These are phyloP conservation scores for Aspergillus bridgeri DNA, from an alignment of 495 filamentous ascomycete genomes.

Conservation along the genomic window DNA sequence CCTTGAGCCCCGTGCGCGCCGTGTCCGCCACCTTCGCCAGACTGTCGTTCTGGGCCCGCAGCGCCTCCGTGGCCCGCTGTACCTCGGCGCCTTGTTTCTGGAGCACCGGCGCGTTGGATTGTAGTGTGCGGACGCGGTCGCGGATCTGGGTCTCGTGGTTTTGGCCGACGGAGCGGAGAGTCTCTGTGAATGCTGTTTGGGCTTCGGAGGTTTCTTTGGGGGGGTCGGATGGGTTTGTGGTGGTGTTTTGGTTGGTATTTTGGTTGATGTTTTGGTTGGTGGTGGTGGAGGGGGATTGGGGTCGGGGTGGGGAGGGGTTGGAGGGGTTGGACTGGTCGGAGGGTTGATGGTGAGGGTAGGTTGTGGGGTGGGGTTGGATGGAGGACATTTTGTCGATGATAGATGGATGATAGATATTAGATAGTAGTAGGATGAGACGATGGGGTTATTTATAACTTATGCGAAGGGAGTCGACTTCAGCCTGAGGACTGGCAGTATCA, in stretches of 20 bases:
- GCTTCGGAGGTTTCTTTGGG: constrained; percentile 57
- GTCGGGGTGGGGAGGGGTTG: constrained; percentile 2
- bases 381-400: background rate
- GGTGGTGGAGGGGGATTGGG: constrained; percentile 6
- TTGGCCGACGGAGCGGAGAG: constrained; percentile 67
- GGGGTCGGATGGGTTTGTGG: constrained; percentile 17
- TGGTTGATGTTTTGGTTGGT: constrained; percentile 3
- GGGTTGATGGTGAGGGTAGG: background rate
- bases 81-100: constrained; percentile 71
- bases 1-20: constrained; percentile 72
- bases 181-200: constrained; percentile 70
- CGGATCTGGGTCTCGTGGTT: constrained; percentile 67
- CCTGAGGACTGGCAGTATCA: too few species aligned
- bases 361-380: background rate
- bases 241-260: constrained; percentile 8
- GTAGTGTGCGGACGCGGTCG: constrained; percentile 70
- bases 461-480: too few species aligned
- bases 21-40: constrained; percentile 65
- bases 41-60: constrained; percentile 69
- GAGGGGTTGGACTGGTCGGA: background rate
- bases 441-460: too few species aligned
- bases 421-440: too few species aligned
- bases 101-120: constrained; percentile 67
- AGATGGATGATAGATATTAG: background rate
- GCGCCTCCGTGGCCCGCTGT: constrained; percentile 55